phyloP scores from a whole-genome alignment of 169 alveolate species.

The Plasmodium ovale region DNA sequence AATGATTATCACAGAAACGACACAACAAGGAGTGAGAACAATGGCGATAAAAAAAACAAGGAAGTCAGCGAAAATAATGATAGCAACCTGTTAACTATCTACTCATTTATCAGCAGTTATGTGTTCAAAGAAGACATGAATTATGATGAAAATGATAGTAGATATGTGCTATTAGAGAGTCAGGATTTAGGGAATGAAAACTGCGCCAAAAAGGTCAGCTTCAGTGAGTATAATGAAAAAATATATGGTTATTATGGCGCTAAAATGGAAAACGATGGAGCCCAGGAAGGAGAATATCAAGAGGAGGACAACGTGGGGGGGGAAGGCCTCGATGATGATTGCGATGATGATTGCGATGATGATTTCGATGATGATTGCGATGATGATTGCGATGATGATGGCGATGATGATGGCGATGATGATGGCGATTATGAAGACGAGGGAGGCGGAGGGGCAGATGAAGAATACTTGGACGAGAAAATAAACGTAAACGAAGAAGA shows the following conservation, averaged over 20 bases:
- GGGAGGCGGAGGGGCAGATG: not conserved
- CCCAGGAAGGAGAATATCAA: not conserved
- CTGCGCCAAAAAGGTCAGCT: conserved; percentile 25
- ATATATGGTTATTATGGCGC: conserved; percentile 22
- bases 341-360: conserved; percentile 2
- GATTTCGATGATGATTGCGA: not conserved
- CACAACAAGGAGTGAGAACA: not conserved
- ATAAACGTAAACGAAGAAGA: conserved; percentile 34
- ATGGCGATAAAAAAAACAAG: conserved; percentile 29
- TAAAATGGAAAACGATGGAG: not conserved
- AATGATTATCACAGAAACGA: conserved; percentile 13
- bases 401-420: not conserved
- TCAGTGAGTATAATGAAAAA: conserved; percentile 47
- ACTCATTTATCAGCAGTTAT: conserved; percentile 62
- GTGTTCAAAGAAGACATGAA: conserved; percentile 56
- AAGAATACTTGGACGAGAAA: not conserved
- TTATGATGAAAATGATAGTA: conserved; percentile 66
- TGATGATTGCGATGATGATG: conserved; percentile 10
- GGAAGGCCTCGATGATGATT: conserved; percentile 6
- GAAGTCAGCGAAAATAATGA: conserved; percentile 35
- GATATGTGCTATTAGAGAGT: conserved; percentile 46
- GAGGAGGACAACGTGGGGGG: not conserved
- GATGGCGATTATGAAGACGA: not conserved
- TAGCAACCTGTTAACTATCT: conserved; percentile 44
- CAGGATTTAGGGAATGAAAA: conserved; percentile 53